These are phyloP conservation scores for Fusarium sp. DNA, from an alignment of 2,329 filamentous ascomycete species.

Conservation along the genomic window DNA sequence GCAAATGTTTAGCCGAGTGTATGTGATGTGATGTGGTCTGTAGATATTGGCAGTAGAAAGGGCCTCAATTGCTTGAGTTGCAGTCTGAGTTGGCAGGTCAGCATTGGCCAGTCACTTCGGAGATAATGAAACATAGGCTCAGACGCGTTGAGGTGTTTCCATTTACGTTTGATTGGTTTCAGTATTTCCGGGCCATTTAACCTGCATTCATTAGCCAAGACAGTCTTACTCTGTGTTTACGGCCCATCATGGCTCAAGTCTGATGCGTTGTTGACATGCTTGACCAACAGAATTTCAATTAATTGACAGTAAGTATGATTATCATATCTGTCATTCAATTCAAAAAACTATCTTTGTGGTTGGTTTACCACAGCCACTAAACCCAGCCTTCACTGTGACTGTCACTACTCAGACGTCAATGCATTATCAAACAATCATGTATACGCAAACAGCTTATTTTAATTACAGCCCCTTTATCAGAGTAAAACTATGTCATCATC, in stretches of 20 bases:
- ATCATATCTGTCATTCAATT: not conserved
- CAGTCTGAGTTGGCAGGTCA: constrained; percentile 26
- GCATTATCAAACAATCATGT: not conserved
- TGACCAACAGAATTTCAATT: not conserved
- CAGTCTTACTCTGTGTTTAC: not conserved
- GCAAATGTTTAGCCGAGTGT: constrained; percentile 1
- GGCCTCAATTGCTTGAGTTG: constrained; percentile 17
- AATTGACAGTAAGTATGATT: not conserved
- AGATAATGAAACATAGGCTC: constrained; percentile 26
- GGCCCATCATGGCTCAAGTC: not conserved
- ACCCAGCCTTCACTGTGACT: not conserved
- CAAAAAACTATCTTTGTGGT: not conserved
- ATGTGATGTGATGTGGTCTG: not conserved
- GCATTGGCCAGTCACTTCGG: constrained; percentile 15
- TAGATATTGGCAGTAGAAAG: not conserved
- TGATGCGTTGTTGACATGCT: not conserved
- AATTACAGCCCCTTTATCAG: not conserved
- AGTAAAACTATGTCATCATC: not conserved
- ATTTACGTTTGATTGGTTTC: constrained; percentile 10
- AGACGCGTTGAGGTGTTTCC: not conserved
- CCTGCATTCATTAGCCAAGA: not conserved
- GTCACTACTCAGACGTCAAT: not conserved
- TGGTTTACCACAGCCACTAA: not conserved
- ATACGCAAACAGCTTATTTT: not conserved
- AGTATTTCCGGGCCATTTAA: not conserved